phyloP scores from a whole-genome alignment of 225 moss, liverwort and hornwort genomes.

The Lunularia cruciata region DNA sequence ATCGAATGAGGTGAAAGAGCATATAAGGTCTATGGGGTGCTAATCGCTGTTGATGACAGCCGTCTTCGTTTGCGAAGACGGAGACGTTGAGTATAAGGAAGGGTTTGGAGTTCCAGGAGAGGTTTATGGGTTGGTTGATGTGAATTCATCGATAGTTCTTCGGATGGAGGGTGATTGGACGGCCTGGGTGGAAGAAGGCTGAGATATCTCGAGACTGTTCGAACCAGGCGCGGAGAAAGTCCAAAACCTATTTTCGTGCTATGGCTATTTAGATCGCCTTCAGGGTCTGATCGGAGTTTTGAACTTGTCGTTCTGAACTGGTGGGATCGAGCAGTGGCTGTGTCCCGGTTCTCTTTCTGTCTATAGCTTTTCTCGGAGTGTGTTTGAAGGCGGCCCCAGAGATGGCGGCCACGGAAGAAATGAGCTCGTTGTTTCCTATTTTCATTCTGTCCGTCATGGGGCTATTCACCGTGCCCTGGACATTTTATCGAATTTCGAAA shows the following conservation, averaged over 20 bases:
- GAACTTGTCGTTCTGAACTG: neutral
- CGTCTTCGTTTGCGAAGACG: neutral
- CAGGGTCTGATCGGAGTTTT: neutral
- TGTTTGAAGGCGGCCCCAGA: slow-evolving; percentile 3
- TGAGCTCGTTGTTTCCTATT: slow-evolving; percentile 95
- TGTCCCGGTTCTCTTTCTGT: neutral
- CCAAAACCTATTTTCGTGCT: neutral
- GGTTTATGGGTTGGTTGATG: neutral
- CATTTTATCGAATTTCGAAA: slow-evolving; percentile 61
- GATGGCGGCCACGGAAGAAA: slow-evolving; percentile 93
- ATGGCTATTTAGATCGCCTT: neutral
- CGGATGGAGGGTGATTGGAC: too few species aligned
- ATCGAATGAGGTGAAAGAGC: too few species aligned
- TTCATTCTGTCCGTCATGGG: slow-evolving; percentile 91
- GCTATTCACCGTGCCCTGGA: slow-evolving; percentile 81
- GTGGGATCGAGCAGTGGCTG: neutral
- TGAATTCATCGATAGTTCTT: too few species aligned
- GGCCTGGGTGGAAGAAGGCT: slow-evolving; percentile 1
- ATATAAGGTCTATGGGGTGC: too few species aligned
- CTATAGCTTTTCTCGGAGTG: neutral
- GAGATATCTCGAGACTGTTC: neutral
- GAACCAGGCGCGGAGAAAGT: neutral
- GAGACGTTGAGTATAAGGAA: neutral
- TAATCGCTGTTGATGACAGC: too few species aligned
- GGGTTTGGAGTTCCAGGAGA: neutral